Percentiles rank a stretch among this genome's conserved stretches.
These are phyloP conservation scores for Mesembryanthemum crystallinum DNA, from an alignment of 148 eudicot genomes.

Conservation along the genomic window DNA sequence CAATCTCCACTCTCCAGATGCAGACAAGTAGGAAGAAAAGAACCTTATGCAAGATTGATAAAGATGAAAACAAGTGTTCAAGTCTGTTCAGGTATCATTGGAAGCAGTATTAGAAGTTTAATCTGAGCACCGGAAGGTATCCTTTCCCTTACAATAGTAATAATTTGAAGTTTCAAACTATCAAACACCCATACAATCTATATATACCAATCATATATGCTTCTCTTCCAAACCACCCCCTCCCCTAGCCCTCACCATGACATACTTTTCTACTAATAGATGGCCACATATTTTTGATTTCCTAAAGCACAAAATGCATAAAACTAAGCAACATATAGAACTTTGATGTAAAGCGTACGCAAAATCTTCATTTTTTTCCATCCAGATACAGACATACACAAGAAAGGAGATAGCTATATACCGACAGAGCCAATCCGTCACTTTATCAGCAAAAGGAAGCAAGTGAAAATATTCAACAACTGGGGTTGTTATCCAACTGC, in stretches of 20 bases:
- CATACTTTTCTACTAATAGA: not conserved
- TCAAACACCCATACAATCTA: not conserved
- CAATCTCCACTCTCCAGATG: too few relatives aligned
- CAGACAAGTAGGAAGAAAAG: too few relatives aligned
- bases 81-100: not conserved
- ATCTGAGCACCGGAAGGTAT: not conserved
- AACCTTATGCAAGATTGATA: too few relatives aligned
- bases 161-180: too few relatives aligned
- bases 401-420: conserved; percentile 24
- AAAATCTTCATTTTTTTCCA: conserved; percentile 1
- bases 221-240: not conserved
- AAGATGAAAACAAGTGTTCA: too few relatives aligned
- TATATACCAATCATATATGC: not conserved
- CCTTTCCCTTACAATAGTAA: not conserved
- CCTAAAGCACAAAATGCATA: not conserved
- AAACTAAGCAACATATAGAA: not conserved
- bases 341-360: not conserved
- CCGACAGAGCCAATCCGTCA: conserved; percentile 60
- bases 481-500: conserved; percentile 51
- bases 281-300: not conserved
- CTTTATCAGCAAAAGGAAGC: conserved; percentile 67
- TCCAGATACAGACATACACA: not conserved
- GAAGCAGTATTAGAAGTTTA: not conserved
- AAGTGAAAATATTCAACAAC: conserved; percentile 69
- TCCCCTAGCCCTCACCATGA: not conserved